phyloP scores from a whole-genome alignment of 2,329 filamentous ascomycete species.

The Blastomyces emzantsi region DNA sequence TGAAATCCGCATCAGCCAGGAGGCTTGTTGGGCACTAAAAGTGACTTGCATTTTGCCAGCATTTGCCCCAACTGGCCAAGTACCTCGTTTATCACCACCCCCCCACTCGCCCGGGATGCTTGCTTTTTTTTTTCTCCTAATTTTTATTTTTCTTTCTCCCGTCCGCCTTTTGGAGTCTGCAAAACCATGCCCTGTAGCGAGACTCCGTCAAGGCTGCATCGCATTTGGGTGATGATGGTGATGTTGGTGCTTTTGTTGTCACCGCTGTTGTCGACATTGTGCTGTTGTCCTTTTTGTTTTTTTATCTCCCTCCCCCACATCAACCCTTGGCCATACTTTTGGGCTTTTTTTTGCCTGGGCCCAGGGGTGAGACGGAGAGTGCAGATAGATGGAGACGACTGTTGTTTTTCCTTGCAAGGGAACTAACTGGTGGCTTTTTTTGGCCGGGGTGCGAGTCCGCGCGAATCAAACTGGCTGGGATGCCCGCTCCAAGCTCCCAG shows the following conservation, averaged over 20 bases:
- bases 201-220: background rate
- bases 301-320: background rate
- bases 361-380: background rate
- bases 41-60: background rate
- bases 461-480: background rate
- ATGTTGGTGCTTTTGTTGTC: background rate
- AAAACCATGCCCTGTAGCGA: background rate
- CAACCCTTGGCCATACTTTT: background rate
- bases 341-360: background rate
- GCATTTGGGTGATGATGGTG: background rate
- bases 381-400: background rate
- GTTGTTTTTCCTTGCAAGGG: background rate
- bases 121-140: background rate
- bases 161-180: background rate
- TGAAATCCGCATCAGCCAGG: background rate
- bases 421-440: background rate
- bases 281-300: background rate
- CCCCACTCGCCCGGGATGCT: background rate
- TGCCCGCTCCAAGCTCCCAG: background rate
- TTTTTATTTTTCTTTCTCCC: background rate
- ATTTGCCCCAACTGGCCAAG: background rate
- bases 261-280: background rate
- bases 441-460: background rate
- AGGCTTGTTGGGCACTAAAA: constrained; percentile 8
- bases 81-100: background rate